These are phyloP conservation scores for Aureobasidium sp. DNA, from an alignment of 2,329 filamentous ascomycete genomes.

Conservation along the genomic window DNA sequence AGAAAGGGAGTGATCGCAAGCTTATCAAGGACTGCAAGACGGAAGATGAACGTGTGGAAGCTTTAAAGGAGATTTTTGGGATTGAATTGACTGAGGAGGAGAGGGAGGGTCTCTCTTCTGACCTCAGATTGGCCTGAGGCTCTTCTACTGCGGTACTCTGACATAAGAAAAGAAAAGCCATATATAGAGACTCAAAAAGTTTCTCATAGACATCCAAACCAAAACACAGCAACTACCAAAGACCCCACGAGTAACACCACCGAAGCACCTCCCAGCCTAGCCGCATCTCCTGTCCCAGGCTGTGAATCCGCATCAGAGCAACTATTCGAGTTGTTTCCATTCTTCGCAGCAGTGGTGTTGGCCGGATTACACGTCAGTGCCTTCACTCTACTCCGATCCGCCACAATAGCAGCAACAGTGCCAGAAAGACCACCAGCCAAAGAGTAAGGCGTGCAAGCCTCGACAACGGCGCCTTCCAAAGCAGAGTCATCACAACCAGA, in stretches of 20 bases:
- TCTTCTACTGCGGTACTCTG: too few species aligned
- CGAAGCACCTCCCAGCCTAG: not conserved
- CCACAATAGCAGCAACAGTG: not conserved
- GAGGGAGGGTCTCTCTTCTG: slow-evolving; percentile 25
- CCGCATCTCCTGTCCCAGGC: slow-evolving; percentile 35
- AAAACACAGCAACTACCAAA: not conserved
- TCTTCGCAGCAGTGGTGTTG: not conserved
- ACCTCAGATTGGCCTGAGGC: not conserved
- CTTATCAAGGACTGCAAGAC: slow-evolving; percentile 32
- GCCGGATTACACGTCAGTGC: not conserved
- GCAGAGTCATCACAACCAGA: not conserved
- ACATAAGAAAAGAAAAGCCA: too few species aligned
- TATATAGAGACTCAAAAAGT: too few species aligned
- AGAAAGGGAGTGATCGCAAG: slow-evolving; percentile 36
- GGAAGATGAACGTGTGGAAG: slow-evolving; percentile 34
- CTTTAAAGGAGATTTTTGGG: slow-evolving; percentile 35
- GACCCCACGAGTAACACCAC: not conserved
- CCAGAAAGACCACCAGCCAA: not conserved
- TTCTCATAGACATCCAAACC: not conserved
- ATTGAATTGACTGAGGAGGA: slow-evolving; percentile 34
- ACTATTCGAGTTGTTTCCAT: not conserved
- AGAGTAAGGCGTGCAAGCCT: not conserved
- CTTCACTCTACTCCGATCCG: not conserved
- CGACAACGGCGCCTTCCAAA: not conserved
- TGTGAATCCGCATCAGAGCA: not conserved